These are phyloP conservation scores for Volvariella surrecta DNA, from an alignment of 1,284 basidiomycete species.

Conservation along the genomic window DNA sequence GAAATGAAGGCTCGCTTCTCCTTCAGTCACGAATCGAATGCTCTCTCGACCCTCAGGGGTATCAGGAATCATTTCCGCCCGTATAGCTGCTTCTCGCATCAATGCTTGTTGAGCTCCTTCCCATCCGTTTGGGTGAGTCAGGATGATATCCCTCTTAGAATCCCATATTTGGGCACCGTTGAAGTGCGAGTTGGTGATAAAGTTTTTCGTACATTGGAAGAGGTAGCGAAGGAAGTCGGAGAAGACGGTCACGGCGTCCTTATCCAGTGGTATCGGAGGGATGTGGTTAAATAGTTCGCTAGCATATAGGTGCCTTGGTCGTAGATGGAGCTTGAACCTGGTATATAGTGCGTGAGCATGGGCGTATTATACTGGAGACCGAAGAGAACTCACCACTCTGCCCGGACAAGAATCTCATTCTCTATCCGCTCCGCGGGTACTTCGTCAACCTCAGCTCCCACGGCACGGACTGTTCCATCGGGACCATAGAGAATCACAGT, in stretches of 20 bases:
- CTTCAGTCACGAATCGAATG: conserved; percentile 40
- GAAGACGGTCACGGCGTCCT: conserved; percentile 36
- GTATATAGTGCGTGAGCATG: neutral
- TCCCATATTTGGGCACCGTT: conserved; percentile 28
- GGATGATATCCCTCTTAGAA: conserved; percentile 22
- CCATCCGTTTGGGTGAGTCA: conserved; percentile 37
- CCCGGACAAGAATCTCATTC: conserved; percentile 36
- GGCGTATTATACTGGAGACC: neutral
- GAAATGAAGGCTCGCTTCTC: conserved; percentile 41
- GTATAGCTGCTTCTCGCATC: conserved; percentile 30
- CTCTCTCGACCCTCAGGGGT: conserved; percentile 23
- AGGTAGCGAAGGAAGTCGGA: conserved; percentile 48
- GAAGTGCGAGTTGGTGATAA: conserved; percentile 39
- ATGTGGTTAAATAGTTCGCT: conserved; percentile 17
- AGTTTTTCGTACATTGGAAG: conserved; percentile 32
- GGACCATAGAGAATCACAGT: conserved; percentile 45
- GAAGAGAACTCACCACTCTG: conserved; percentile 35
- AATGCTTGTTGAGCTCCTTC: conserved; percentile 30
- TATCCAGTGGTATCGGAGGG: conserved; percentile 37
- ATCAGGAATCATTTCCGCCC: conserved; percentile 24
- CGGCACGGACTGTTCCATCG: conserved; percentile 33
- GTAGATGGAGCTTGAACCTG: conserved; percentile 54
- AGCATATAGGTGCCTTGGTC: conserved; percentile 24
- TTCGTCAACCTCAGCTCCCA: conserved; percentile 42
- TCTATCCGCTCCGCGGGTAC: conserved; percentile 31